phyloP scores from a whole-genome alignment of 2,329 filamentous ascomycete genomes.

The Neonectria magnoliae region DNA sequence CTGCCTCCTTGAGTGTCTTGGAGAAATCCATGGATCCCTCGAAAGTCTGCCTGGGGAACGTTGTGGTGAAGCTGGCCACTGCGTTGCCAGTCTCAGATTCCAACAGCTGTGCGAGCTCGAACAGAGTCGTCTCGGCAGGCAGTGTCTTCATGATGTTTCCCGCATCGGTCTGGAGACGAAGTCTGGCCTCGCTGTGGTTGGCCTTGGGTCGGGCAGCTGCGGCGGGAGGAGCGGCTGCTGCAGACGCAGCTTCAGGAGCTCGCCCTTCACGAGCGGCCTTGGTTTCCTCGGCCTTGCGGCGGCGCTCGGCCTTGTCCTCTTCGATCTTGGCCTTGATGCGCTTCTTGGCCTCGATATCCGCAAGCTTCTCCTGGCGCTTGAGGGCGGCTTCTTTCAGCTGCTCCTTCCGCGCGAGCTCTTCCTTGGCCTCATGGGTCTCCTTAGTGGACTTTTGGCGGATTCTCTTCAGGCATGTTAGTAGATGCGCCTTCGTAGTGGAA shows the following conservation, averaged over 20 bases:
- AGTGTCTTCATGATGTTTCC: slow-evolving; percentile 89
- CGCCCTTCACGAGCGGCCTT: slow-evolving; percentile 89
- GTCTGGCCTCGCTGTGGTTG: slow-evolving; percentile 80
- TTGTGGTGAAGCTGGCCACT: slow-evolving; percentile 83
- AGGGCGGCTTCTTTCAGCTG: slow-evolving; percentile 89
- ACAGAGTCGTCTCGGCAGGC: slow-evolving; percentile 88
- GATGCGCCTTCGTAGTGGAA: background rate
- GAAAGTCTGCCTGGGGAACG: slow-evolving; percentile 87
- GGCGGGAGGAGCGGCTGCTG: slow-evolving; percentile 59
- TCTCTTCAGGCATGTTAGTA: slow-evolving; percentile 54
- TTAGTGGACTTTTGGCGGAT: slow-evolving; percentile 88
- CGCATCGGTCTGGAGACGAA: slow-evolving; percentile 78
- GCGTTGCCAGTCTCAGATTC: slow-evolving; percentile 74
- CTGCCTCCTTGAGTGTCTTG: slow-evolving; percentile 91
- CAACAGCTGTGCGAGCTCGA: slow-evolving; percentile 86
- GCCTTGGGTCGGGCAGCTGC: slow-evolving; percentile 69
- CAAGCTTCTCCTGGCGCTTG: slow-evolving; percentile 88
- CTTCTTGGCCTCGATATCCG: slow-evolving; percentile 86
- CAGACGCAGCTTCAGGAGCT: slow-evolving; percentile 55
- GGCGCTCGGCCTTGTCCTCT: slow-evolving; percentile 90
- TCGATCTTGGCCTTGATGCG: slow-evolving; percentile 94
- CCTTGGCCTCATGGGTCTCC: slow-evolving; percentile 88
- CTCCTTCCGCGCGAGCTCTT: slow-evolving; percentile 87
- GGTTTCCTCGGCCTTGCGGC: slow-evolving; percentile 83
- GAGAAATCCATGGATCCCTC: slow-evolving; percentile 77